A percentile compares a stretch with the other conserved stretches of the same genome.
Conservation (phyloP, 306 rosid species). For the Sesbania bispinosa region DNA sequence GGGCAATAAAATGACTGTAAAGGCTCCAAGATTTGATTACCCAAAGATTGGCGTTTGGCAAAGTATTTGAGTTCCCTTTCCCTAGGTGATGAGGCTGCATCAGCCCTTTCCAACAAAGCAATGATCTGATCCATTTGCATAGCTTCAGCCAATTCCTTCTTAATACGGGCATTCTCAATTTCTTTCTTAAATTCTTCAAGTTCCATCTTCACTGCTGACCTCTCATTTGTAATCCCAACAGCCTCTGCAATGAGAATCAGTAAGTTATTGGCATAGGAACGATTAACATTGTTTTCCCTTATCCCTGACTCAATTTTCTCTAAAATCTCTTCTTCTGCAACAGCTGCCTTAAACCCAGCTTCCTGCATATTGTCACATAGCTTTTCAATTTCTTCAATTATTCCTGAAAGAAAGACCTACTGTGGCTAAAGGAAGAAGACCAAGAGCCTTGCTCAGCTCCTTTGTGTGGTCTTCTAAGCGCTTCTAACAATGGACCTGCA, state of each 20-base stretch:
- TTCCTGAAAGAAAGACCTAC: slow-evolving; percentile 51
- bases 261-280: slow-evolving; percentile 67
- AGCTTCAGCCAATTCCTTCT: slow-evolving; percentile 80
- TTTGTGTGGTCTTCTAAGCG: slow-evolving; percentile 36
- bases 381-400: slow-evolving; percentile 50
- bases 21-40: slow-evolving; percentile 72
- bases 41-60: slow-evolving; percentile 64
- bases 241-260: slow-evolving; percentile 62
- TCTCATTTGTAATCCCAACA: slow-evolving; percentile 69
- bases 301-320: slow-evolving; percentile 77
- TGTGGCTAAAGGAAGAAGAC: slow-evolving; percentile 58
- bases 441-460: slow-evolving; percentile 56
- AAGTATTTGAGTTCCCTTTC: slow-evolving; percentile 65
- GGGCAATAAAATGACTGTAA: slow-evolving; percentile 78
- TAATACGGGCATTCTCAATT: slow-evolving; percentile 62
- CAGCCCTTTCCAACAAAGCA: slow-evolving; percentile 79
- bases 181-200: slow-evolving; percentile 72
- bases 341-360: slow-evolving; percentile 66
- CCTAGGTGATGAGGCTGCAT: slow-evolving; percentile 64
- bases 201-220: slow-evolving; percentile 60
- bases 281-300: slow-evolving; percentile 62
- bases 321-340: slow-evolving; percentile 71
- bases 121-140: slow-evolving; percentile 93
- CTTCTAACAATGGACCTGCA: slow-evolving; percentile 46
- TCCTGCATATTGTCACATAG: slow-evolving; percentile 58